Percentiles rank a stretch among this genome's conserved stretches.
Conservation (phyloP, 2,329 filamentous ascomycete genomes). For the Sporothrix globosa region DNA sequence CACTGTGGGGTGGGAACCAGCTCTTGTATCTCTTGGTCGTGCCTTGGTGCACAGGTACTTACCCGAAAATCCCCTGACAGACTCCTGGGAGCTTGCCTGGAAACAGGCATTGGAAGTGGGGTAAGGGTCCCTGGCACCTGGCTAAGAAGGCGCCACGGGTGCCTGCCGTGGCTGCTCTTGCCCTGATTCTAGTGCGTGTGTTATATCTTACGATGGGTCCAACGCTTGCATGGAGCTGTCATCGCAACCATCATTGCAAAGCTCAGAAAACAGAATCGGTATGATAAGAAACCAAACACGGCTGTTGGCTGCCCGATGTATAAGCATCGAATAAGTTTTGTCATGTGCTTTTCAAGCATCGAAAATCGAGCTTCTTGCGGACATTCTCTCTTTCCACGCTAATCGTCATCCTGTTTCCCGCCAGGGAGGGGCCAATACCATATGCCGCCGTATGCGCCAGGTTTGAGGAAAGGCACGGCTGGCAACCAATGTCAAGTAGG, state of each 20-base stretch:
- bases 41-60: slow-evolving; percentile 10
- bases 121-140: slow-evolving; percentile 27
- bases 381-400: neutral
- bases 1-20: slow-evolving; percentile 20
- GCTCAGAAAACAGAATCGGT: neutral
- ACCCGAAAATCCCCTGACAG: neutral
- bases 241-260: neutral
- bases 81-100: neutral
- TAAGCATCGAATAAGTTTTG: neutral
- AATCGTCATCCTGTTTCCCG: neutral
- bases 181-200: neutral
- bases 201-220: slow-evolving; percentile 14
- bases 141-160: slow-evolving; percentile 28
- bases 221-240: slow-evolving; percentile 14
- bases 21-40: neutral
- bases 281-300: neutral
- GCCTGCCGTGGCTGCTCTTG: slow-evolving; percentile 16
- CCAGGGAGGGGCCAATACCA: neutral
- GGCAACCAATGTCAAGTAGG: slow-evolving; percentile 1
- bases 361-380: neutral
- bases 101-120: slow-evolving; percentile 22
- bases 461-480: slow-evolving; percentile 7
- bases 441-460: slow-evolving; percentile 21
- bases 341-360: no score
- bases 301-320: neutral